Conservation (phyloP, 2,329 filamentous ascomycete species). For the Biscogniauxia mediterranea region DNA sequence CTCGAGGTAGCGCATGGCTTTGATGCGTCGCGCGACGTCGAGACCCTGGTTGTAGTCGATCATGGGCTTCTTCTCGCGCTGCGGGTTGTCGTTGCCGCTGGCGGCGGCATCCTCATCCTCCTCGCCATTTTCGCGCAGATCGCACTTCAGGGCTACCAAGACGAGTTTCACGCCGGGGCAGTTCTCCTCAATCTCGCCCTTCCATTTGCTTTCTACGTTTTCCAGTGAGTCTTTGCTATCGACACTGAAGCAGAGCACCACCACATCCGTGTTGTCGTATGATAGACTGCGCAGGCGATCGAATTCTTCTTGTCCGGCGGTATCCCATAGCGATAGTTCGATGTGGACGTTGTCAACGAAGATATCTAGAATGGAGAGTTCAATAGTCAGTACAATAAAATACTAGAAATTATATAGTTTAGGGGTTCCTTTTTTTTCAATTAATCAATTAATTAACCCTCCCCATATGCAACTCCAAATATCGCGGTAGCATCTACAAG, state of each 20-base stretch:
- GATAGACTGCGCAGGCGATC: constrained; percentile 92
- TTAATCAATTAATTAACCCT: no score
- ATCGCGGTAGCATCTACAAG: not conserved
- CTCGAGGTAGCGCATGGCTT: constrained; percentile 91
- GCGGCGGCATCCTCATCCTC: constrained; percentile 63
- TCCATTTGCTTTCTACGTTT: constrained; percentile 99
- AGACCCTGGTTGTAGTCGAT: constrained; percentile 92
- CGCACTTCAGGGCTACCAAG: constrained; percentile 93
- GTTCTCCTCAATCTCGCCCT: constrained; percentile 96
- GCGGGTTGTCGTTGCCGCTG: constrained; percentile 37
- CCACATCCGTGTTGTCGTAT: constrained; percentile 95
- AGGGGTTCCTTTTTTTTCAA: no score
- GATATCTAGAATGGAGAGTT: constrained; percentile 63
- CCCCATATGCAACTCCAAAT: no score
- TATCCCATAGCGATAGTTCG: constrained; percentile 97
- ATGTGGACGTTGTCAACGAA: constrained; percentile 98
- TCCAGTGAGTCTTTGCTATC: constrained; percentile 95
- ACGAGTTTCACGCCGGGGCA: constrained; percentile 94
- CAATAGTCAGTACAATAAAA: not conserved
- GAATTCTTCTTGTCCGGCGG: constrained; percentile 98
- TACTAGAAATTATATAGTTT: not conserved
- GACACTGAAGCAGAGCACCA: constrained; percentile 98
- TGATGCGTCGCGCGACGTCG: constrained; percentile 86
- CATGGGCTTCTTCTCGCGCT: constrained; percentile 63
- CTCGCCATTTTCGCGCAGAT: constrained; percentile 75